Evolutionary conservation across 2,329 filamentous ascomycete species (phyloP), one percentile per base, ranked within the genome.

Genomic region (Cladosporium phlei): DNA sequence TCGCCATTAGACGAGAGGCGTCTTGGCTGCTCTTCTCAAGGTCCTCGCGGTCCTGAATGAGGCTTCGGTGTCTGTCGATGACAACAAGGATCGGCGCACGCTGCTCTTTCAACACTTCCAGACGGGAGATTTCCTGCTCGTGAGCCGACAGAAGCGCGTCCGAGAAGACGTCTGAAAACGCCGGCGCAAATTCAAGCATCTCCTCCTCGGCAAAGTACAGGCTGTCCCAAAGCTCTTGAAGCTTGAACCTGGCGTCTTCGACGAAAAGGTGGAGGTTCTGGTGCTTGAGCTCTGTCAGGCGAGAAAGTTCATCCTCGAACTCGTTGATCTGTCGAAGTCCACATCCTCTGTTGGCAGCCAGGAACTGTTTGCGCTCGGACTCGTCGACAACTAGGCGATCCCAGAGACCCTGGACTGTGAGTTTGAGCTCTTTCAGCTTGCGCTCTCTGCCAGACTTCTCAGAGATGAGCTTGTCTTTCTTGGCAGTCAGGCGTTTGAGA

Each of bases 161-260:
- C 59, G 89, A 96, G 69, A 94, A 96, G 16, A 96, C 91, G 63
- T 97, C 93, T 9, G 57, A 55, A 65, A 97, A 97, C 32, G 90
- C 93, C 0, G 94, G 93, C 0, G 90, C 93, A 58, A 98, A 98
- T 56, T 96, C 90, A 47, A 97, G 80, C 90, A 97, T 97, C 70
- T 98, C 93, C 60, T 98, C 93, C 64, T 98, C 93, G 0, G 88
- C 95, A 62, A 94, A 90, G 71, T 93, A 97, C 1, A 98, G 72
- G 0, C 81, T 76, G 63, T 98, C 93, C 93, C 94, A 98, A 0
- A 98, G 79, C 61, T 94, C 90, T 66, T 97, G 91, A 9, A 98
- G 77, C 63, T 87, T 88, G 69, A 82, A 86, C 30, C 94, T 80
- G 16, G 91, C 85, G 70, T 98, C 93, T 65, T 97, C 93, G 9